Evolutionary conservation across 2,329 filamentous ascomycete genomes (phyloP).

Genomic region (Setomelanomma holmii): DNA sequence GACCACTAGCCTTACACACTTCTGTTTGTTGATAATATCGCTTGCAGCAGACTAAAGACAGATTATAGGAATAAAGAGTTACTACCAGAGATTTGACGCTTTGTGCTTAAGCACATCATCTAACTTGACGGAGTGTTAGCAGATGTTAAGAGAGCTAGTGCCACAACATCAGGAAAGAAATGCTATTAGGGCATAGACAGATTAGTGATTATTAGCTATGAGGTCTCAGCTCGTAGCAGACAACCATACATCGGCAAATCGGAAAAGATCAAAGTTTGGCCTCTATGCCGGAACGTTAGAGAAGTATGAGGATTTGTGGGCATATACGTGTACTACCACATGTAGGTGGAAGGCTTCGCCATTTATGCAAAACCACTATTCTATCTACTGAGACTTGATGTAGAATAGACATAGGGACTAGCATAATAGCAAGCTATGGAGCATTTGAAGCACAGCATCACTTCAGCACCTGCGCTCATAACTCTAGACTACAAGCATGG

Average conservation of each 20-base stretch:
- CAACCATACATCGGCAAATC: neutral
- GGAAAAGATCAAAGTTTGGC: neutral
- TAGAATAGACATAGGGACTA: neutral
- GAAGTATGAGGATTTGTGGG: neutral
- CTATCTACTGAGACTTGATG: neutral
- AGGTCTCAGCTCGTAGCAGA: neutral
- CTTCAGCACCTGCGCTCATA: neutral
- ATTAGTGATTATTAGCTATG: neutral
- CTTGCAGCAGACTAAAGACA: neutral
- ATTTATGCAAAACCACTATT: neutral
- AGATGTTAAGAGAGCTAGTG: neutral
- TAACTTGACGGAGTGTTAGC: neutral
- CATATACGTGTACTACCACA: neutral
- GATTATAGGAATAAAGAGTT: neutral
- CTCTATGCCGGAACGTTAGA: neutral
- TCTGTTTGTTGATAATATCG: neutral
- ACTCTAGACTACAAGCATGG: neutral
- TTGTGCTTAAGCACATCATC: neutral
- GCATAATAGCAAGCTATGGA: neutral
- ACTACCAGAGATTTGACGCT: neutral
- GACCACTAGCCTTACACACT: neutral
- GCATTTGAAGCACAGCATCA: neutral
- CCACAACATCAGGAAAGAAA: neutral
- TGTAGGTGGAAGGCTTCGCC: neutral
- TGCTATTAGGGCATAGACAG: neutral